Evolutionary conservation across 306 rosid genomes (phyloP), one percentile per base, ranked within the genome.

Genomic region (Glycine soja): DNA sequence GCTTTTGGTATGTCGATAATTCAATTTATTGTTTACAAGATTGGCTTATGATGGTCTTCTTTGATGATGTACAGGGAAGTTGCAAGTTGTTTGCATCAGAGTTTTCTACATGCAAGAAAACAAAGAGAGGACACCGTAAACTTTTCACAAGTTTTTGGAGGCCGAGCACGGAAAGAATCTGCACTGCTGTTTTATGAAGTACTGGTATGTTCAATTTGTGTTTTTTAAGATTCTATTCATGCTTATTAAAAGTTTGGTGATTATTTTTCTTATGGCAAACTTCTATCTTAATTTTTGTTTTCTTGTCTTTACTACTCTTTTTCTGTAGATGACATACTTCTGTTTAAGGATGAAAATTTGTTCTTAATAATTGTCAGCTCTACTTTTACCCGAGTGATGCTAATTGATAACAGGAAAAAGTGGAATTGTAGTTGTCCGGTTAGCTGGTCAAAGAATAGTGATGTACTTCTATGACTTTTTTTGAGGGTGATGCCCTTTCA

Each of bases 131-230:
- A 81, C 71, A 82, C 40, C 14, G 52, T 90, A 85, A 89, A 87
- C 70, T 80, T 93, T 74, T 82, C 86, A 4, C 88, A 75, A 68
- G 82, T 88, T 81, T 50, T 86, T 15, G 59, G 71, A 50, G 83
- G 92, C 70, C 72, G 66, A 78, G 68, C 81, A n/a, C 78, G 80
- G 82, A 95, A 88, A 90, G 91, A 92, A 81, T 79, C 87, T 74
- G 96, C 97, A 51, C 83, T 87, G 80, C 78, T 93, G 52, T 95
- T 95, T 76, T 88, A 92, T 72, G 99, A 95, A 90, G 50, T 90
- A 71, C 89, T 95, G 97, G 99, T 96, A 92, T 13, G 88, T 82
- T 74, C 32, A 48, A 56, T 80, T 34, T 51, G 38, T 34, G 53
- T 81, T 87, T 81, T 87, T 56, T 50, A 89, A 53, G 40, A 56